Evolutionary conservation across 2,329 filamentous ascomycete genomes (phyloP).

Genomic region (Pseudogymnoascus sp.): DNA sequence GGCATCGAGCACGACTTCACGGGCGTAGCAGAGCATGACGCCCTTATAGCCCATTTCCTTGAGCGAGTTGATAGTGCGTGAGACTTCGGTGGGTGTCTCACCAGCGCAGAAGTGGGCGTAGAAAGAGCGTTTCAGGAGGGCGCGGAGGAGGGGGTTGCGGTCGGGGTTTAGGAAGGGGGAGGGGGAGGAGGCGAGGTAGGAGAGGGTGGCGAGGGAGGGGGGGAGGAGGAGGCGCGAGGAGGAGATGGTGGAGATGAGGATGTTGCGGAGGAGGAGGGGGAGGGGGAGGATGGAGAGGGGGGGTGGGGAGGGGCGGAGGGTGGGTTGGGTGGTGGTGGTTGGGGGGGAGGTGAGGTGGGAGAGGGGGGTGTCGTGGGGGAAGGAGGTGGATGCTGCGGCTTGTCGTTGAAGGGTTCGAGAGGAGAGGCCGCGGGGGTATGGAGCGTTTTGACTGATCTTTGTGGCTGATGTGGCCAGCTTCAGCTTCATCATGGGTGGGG

Average conservation of each 20-base stretch:
- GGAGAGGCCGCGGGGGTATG: conserved; percentile 17
- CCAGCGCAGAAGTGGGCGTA: conserved; percentile 90
- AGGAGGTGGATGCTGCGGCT: conserved; percentile 10
- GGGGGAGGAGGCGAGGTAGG: conserved; percentile 58
- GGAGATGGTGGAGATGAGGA: conserved; percentile 60
- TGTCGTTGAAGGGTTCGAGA: conserved; percentile 19
- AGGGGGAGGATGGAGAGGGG: conserved; percentile 60
- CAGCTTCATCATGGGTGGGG: conserved; percentile 2
- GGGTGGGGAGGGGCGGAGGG: conserved; percentile 18
- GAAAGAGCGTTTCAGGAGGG: conserved; percentile 69
- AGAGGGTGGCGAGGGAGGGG: conserved; percentile 61
- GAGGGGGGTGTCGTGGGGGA: neutral
- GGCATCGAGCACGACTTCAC: conserved; percentile 65
- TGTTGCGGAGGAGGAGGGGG: conserved; percentile 56
- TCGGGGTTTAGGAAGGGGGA: conserved; percentile 63
- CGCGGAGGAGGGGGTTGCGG: conserved; percentile 60
- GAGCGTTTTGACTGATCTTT: neutral
- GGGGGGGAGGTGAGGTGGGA: neutral
- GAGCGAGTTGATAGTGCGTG: conserved; percentile 52
- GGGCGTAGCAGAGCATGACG: conserved; percentile 76
- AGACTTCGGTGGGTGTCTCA: conserved; percentile 60
- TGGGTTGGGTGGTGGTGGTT: conserved; percentile 5
- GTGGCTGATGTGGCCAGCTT: neutral
- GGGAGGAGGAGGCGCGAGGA: conserved; percentile 60
- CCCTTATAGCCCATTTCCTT: conserved; percentile 72